phyloP scores from a whole-genome alignment of 2,329 filamentous ascomycete species.

The Pseudogymnoascus sp. region DNA sequence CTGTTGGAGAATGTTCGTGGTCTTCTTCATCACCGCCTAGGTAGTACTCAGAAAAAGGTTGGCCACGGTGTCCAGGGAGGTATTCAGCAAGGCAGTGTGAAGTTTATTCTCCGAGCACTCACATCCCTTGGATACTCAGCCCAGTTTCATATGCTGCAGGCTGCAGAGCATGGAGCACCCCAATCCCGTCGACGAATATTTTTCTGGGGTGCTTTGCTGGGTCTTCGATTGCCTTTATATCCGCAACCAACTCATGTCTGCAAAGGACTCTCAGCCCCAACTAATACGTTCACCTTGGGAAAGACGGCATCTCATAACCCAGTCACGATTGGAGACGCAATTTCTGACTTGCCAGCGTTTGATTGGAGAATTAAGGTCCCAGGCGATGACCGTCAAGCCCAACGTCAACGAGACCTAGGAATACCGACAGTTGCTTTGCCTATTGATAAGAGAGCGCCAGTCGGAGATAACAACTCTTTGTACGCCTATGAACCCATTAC shows the following conservation, averaged over 20 bases:
- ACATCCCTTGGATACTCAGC: slow-evolving; percentile 19
- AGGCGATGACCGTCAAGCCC: not conserved
- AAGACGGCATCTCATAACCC: slow-evolving; percentile 13
- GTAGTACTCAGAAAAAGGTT: slow-evolving; percentile 12
- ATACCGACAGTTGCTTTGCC: not conserved
- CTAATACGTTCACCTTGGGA: slow-evolving; percentile 11
- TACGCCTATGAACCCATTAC: not conserved
- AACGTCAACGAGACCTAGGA: not conserved
- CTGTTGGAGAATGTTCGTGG: slow-evolving; percentile 22
- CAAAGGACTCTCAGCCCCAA: not conserved
- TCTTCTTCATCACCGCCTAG: slow-evolving; percentile 12
- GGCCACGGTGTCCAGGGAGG: not conserved
- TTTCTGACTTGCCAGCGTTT: slow-evolving; percentile 16
- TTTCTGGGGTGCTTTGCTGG: slow-evolving; percentile 17
- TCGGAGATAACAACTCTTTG: not conserved
- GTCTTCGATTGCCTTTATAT: slow-evolving; percentile 15
- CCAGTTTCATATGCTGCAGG: slow-evolving; percentile 16
- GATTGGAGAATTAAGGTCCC: slow-evolving; percentile 1
- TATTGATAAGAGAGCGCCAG: not conserved
- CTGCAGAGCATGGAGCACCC: slow-evolving; percentile 14
- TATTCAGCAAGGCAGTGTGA: slow-evolving; percentile 5
- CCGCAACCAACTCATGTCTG: slow-evolving; percentile 13
- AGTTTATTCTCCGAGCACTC: slow-evolving; percentile 18
- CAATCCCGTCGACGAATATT: slow-evolving; percentile 16
- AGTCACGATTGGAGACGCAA: slow-evolving; percentile 14